A percentile compares a stretch with the other conserved stretches of the same genome.
Conservation (phyloP, 2,329 filamentous ascomycete genomes). For the Colletotrichum sp. region DNA sequence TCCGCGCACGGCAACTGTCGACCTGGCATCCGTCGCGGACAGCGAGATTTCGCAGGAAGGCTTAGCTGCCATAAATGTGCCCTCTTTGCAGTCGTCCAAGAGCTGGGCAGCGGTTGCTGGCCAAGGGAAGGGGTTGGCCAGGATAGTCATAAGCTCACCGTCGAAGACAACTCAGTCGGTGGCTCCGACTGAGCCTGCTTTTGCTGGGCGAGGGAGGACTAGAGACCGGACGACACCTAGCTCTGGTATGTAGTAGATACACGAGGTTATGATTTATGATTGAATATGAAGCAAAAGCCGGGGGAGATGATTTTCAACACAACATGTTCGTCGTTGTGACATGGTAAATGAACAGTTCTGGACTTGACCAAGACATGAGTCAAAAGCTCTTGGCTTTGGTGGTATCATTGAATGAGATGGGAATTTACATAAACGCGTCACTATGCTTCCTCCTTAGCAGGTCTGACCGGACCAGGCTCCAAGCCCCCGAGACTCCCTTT, state of each 20-base stretch:
- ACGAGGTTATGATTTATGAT: neutral
- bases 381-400: neutral
- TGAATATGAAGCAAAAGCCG: neutral
- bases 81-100: conserved; percentile 37
- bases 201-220: neutral
- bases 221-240: neutral
- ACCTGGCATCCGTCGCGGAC: neutral
- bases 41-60: conserved; percentile 4
- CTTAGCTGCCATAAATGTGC: conserved; percentile 26
- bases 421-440: neutral
- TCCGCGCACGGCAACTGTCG: conserved; percentile 26
- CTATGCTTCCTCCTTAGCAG: too few species aligned
- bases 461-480: neutral
- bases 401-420: neutral
- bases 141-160: neutral
- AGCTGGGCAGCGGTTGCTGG: conserved; percentile 47
- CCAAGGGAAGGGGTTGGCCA: conserved; percentile 4
- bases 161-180: too few species aligned
- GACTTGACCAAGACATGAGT: neutral
- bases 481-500: neutral
- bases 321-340: rapidly evolving
- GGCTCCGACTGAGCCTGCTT: neutral
- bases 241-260: neutral
- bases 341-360: neutral
- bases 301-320: neutral